Evolutionary conservation across 164 flowering plant genomes (phyloP).

Genomic region (Annona squamosa): DNA sequence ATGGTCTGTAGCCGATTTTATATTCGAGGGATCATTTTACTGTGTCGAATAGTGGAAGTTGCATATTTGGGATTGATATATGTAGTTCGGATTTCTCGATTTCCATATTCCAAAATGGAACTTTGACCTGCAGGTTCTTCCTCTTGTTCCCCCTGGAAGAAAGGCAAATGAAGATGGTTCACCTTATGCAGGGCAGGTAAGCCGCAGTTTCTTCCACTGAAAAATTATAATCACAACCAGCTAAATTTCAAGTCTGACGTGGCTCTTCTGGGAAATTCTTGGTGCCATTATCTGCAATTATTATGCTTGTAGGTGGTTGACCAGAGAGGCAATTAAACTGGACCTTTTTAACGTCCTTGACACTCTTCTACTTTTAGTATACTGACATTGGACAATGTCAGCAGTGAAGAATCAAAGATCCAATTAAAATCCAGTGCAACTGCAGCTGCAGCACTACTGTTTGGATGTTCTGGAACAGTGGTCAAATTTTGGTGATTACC

Average conservation of each 20-base stretch:
- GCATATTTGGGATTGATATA: not conserved
- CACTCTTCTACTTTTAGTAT: not conserved
- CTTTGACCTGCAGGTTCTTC: conserved; percentile 61
- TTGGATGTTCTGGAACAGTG: not conserved
- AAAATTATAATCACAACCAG: not conserved
- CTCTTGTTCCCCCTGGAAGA: conserved; percentile 94
- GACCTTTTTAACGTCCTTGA: not conserved
- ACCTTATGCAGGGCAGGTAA: conserved; percentile 92
- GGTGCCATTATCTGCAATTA: not conserved
- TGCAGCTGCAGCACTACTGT: not conserved
- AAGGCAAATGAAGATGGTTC: conserved; percentile 83
- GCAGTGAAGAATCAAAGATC: not conserved
- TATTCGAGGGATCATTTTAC: too few species aligned
- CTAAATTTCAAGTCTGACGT: not conserved
- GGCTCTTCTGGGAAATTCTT: not conserved
- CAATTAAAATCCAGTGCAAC: not conserved
- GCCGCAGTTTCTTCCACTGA: not conserved
- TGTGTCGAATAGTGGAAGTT: too few species aligned
- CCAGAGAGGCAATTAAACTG: not conserved
- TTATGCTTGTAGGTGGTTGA: not conserved
- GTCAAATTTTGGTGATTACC: too few species aligned
- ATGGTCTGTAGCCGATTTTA: not conserved
- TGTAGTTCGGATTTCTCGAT: not conserved
- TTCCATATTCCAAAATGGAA: not conserved
- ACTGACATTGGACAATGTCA: not conserved